Evolutionary conservation across 495 filamentous ascomycete species (phyloP).

Genomic region (Penicillium silybi): DNA sequence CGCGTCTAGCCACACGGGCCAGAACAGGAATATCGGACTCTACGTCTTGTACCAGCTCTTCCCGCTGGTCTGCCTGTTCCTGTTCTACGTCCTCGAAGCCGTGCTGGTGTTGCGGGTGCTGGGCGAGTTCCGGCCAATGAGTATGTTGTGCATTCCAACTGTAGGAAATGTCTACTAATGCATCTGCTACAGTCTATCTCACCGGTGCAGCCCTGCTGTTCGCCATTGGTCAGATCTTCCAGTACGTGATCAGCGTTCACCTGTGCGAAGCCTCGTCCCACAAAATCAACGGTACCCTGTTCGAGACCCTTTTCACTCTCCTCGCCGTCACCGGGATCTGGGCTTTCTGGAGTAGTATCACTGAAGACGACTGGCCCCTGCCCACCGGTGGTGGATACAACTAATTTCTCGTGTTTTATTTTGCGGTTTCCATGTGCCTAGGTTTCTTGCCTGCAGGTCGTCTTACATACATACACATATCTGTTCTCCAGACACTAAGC

Average conservation of each 20-base stretch:
- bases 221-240: slow-evolving; percentile 88
- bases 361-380: slow-evolving; percentile 96
- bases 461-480: slow-evolving; percentile 20
- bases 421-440: slow-evolving; percentile 1
- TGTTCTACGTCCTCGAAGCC: slow-evolving; percentile 78
- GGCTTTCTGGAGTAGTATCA: slow-evolving; percentile 98
- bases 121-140: slow-evolving; percentile 82
- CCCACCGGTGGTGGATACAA: slow-evolving; percentile 48
- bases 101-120: slow-evolving; percentile 79
- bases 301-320: slow-evolving; percentile 90
- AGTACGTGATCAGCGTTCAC: slow-evolving; percentile 87
- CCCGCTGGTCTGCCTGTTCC: slow-evolving; percentile 80
- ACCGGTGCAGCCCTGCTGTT: slow-evolving; percentile 71
- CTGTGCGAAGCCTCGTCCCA: slow-evolving; percentile 77
- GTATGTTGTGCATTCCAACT: slow-evolving; percentile 45
- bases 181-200: slow-evolving; percentile 61
- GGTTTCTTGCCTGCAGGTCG: slow-evolving; percentile 6
- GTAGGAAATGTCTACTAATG: slow-evolving; percentile 15
- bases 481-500: slow-evolving; percentile 3
- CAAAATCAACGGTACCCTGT: slow-evolving; percentile 89
- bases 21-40: slow-evolving; percentile 75
- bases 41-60: slow-evolving; percentile 93
- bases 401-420: slow-evolving; percentile 24
- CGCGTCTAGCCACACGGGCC: slow-evolving; percentile 44
- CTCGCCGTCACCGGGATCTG: slow-evolving; percentile 77